Base-by-base conservation (phyloP, 768 basidiomycete species). In the Tylopilus vinaceipallidus region DNA sequence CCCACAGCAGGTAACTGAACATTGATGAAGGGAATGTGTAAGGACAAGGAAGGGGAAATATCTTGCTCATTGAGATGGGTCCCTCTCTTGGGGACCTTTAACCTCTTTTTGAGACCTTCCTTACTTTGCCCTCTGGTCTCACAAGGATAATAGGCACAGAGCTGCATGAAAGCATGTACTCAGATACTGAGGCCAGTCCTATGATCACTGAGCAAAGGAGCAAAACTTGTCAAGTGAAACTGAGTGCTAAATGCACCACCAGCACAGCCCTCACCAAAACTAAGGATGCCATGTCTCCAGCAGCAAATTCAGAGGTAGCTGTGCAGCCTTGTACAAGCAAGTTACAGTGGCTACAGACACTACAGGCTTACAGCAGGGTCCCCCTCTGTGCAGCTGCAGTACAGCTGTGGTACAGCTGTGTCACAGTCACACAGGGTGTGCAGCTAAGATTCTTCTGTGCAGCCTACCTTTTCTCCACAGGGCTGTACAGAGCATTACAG, bases 141-240 rank as follows among this genome's bases (percentile, higher is more conserved):
- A 98, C 94, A 44, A 98, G 95, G 54, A 98, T 93, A 57, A 97
- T 90, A 2, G 95, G 95, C 0, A 99, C 92, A 2, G 95, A 93
- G 1, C 92, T 94, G 62, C 91, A 93, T 16, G 88, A 86, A 35
- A 97, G 80, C 54, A 88, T 91, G 63, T 91, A 88, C 56, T 84
- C 87, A 52, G 42, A 60, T 7, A 87, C 82, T 19, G 80, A 81
- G 12, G 86, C 86, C 57, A 88, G 78, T 12, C 73, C 81, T 42
- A 74, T 69, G 10, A 26, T 33, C 24, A 11, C 38, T 33, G 43
- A 53, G n/a, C 47, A 19, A 33, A 7, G n/a, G n/a, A 13, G 14
- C 29, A 7, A 1, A 7, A 3, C 11, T 24, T n/a, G 7, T 2
- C 3, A 39, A 36, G 17, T 16, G 2, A 4, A 22, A 63, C 64